phyloP scores from a whole-genome alignment of 768 basidiomycete species.

The Suillus subluteus region DNA sequence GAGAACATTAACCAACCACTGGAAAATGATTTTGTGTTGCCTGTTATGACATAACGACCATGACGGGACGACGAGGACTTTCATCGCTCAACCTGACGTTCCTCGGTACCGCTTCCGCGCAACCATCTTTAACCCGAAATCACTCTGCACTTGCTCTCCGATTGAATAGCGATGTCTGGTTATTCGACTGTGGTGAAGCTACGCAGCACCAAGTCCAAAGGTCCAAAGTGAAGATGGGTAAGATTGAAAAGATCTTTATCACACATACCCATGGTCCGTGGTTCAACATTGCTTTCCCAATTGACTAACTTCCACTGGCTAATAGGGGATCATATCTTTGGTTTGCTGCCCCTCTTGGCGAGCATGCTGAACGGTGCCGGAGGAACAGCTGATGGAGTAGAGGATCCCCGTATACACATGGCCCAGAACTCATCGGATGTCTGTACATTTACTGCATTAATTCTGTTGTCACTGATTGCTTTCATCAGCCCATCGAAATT shows the following conservation, averaged over 20 bases:
- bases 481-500: constrained; percentile 68
- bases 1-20: neutral
- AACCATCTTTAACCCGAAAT: constrained; percentile 77
- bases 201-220: constrained; percentile 80
- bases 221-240: constrained; percentile 76
- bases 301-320: constrained; percentile 1
- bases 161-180: constrained; percentile 72
- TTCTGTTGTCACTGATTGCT: constrained; percentile 14
- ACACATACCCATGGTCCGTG: constrained; percentile 83
- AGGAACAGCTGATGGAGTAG: constrained; percentile 56
- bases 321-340: constrained; percentile 83
- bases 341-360: constrained; percentile 69
- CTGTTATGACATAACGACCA: neutral
- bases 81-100: constrained; percentile 64
- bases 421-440: constrained; percentile 20
- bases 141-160: constrained; percentile 76
- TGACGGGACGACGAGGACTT: constrained; percentile 22
- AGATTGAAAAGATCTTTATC: constrained; percentile 81
- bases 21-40: neutral
- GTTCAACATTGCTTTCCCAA: neutral
- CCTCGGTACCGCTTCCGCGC: constrained; percentile 81
- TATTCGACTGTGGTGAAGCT: constrained; percentile 86
- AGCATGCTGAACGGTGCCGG: constrained; percentile 76
- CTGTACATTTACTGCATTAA: constrained; percentile 8
- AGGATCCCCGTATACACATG: constrained; percentile 58